These are phyloP conservation scores for Arabidopsis thaliana DNA, from an alignment of 345 rosid genomes.

Conservation along the genomic window DNA sequence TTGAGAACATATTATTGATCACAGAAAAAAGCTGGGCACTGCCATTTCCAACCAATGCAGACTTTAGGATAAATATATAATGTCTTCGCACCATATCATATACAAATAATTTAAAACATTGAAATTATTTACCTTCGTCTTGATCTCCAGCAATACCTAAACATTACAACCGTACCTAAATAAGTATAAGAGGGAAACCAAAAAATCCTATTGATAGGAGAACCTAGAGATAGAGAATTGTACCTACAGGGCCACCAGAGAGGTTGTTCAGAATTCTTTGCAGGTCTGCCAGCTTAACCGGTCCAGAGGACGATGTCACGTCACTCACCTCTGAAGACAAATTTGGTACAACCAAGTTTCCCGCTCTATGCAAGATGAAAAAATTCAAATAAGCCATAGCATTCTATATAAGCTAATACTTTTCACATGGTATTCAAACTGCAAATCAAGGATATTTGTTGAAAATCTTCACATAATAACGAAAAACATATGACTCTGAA, in stretches of 20 bases:
- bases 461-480: conserved; percentile 4
- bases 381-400: conserved; percentile 11
- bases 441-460: background rate
- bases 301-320: conserved; percentile 80
- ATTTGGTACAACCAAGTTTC: conserved; percentile 69
- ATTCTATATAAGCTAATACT: conserved; percentile 15
- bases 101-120: background rate
- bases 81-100: conserved; percentile 5
- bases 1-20: conserved; percentile 10
- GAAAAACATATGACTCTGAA: background rate
- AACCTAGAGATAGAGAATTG: conserved; percentile 20
- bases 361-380: conserved; percentile 60
- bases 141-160: conserved; percentile 68
- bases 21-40: conserved; percentile 1
- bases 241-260: conserved; percentile 63
- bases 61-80: background rate
- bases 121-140: conserved; percentile 69
- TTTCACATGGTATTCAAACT: background rate
- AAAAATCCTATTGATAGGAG: conserved; percentile 15
- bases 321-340: conserved; percentile 75
- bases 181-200: conserved; percentile 28
- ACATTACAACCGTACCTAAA: conserved; percentile 36
- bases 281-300: conserved; percentile 85
- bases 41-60: conserved; percentile 15
- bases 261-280: conserved; percentile 90